Evolutionary conservation across 2,329 filamentous ascomycete genomes (phyloP), one percentile per base, ranked within the genome.

Genomic region (Apiospora pterosperma): DNA sequence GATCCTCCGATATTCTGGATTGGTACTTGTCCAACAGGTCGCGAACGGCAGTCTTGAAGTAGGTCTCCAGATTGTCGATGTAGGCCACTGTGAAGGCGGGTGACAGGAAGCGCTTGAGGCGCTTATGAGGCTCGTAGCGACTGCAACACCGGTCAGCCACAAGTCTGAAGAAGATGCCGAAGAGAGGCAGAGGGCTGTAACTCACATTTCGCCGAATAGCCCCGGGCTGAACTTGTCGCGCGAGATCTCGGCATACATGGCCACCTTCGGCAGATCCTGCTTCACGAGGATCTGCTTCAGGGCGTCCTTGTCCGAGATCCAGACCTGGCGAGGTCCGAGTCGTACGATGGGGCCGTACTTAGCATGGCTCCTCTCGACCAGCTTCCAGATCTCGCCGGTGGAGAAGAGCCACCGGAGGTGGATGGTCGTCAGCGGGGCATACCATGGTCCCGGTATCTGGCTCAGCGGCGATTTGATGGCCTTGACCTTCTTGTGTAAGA

Each of bases 11-110:
- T 7, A 67, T 65, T 1, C 25, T 36, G 23, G 36, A 36, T 48
- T 67, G 61, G 38, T 69, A 69, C 58, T 70, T 69, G 1, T 63
- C 39, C 2, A 70, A 31, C 8, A 70, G 63, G 10, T 68, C 65
- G 1, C 64, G 62, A 2, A 70, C 63, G 52, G 69, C 69, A 36
- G 65, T 62, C 58, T 69, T 58, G 61, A 73, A 73, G 38, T 67
- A 69, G 0, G 31, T 58, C 61, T 71, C 71, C 0, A 72, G 66
- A 25, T 70, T 69, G 62, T 73, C 70, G 61, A 73, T 69, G 55
- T 73, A 73, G 28, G 66, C 62, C 14, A 73, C 69, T 0, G 70
- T 73, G 23, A 72, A 72, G 2, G 71, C 71, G 1, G 71, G 71
- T 11, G 69, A 71, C 28, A 73, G 36, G 59, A 73, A 71, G 11